Percentiles rank a stretch among this genome's conserved stretches.
Evolutionary conservation across 2,329 filamentous ascomycete species (phyloP).

Genomic region (Colletotrichum sublineola): DNA sequence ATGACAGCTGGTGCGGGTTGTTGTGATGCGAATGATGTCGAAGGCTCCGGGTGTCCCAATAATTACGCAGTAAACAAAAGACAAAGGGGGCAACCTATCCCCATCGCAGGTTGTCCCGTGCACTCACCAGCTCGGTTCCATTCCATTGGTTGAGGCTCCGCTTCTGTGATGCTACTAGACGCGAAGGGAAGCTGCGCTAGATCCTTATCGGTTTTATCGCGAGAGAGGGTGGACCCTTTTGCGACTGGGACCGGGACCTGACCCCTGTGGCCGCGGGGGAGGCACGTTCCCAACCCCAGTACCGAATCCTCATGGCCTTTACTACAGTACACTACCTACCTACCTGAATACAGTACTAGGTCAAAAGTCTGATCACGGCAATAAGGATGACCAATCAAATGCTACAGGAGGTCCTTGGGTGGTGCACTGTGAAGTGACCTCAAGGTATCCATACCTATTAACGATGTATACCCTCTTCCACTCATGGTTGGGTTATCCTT

Average conservation of each 20-base stretch:
- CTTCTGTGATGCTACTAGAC: conserved; percentile 15
- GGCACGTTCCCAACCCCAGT: conserved; percentile 8
- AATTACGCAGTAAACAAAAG: conserved; percentile 22
- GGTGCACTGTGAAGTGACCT: too few relatives aligned
- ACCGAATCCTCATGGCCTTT: neutral
- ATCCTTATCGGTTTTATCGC: conserved; percentile 19
- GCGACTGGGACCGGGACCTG: conserved; percentile 1
- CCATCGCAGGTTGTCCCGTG: conserved; percentile 38
- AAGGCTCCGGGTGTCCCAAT: conserved; percentile 1
- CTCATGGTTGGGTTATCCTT: too few relatives aligned
- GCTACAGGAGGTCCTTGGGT: too few relatives aligned
- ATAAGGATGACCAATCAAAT: too few relatives aligned
- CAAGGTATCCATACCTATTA: too few relatives aligned
- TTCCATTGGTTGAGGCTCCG: conserved; percentile 25
- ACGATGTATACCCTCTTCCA: too few relatives aligned
- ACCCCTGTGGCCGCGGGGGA: conserved; percentile 20
- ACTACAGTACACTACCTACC: too few relatives aligned
- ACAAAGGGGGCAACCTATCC: conserved; percentile 35
- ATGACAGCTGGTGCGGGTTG: conserved; percentile 13
- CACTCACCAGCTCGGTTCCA: conserved; percentile 27
- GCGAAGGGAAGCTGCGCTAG: conserved; percentile 14
- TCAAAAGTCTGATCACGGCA: too few relatives aligned
- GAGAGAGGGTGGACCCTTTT: neutral
- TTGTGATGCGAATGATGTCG: conserved; percentile 34
- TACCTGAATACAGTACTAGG: too few relatives aligned